These are phyloP conservation scores for Tetrahymena thermophila DNA, from an alignment of 73 alveolate genomes.

Conservation along the genomic window DNA sequence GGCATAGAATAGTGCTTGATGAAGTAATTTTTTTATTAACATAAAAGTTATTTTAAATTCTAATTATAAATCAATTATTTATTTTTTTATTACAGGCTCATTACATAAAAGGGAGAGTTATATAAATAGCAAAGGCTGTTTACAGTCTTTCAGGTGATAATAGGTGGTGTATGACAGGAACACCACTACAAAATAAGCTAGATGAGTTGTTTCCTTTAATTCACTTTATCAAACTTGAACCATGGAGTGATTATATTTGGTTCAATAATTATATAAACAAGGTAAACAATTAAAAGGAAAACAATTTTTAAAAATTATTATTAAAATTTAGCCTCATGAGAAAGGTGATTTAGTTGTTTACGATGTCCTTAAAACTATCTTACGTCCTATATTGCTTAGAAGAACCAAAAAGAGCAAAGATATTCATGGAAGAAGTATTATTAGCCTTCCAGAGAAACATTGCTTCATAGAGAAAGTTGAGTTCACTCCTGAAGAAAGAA, in stretches of 20 bases:
- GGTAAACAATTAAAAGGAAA: not conserved
- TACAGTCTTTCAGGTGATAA: constrained; percentile 37
- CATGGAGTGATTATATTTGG: constrained; percentile 59
- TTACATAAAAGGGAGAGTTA: constrained; percentile 39
- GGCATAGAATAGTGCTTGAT: constrained; percentile 47
- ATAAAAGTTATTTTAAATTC: not conserved
- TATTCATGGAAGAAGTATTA: constrained; percentile 27
- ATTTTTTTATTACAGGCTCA: not conserved
- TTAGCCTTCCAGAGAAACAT: constrained; percentile 34
- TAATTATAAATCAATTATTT: not conserved
- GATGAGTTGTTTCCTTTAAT: constrained; percentile 45
- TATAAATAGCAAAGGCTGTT: constrained; percentile 28
- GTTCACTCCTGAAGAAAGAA: constrained; percentile 22
- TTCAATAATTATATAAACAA: constrained; percentile 45
- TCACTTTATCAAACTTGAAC: constrained; percentile 41
- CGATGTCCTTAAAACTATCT: constrained; percentile 12
- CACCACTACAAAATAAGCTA: constrained; percentile 43
- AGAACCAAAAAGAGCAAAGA: constrained; percentile 44
- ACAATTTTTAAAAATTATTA: not conserved
- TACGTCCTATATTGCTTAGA: constrained; percentile 47
- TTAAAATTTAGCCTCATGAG: constrained; percentile 10
- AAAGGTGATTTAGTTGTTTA: constrained; percentile 32
- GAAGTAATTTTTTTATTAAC: constrained; percentile 14
- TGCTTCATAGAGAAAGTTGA: not conserved
- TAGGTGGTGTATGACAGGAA: constrained; percentile 61